Base-by-base conservation (phyloP, 2,329 filamentous ascomycete species). In the Fusarium phyllophilum region DNA sequence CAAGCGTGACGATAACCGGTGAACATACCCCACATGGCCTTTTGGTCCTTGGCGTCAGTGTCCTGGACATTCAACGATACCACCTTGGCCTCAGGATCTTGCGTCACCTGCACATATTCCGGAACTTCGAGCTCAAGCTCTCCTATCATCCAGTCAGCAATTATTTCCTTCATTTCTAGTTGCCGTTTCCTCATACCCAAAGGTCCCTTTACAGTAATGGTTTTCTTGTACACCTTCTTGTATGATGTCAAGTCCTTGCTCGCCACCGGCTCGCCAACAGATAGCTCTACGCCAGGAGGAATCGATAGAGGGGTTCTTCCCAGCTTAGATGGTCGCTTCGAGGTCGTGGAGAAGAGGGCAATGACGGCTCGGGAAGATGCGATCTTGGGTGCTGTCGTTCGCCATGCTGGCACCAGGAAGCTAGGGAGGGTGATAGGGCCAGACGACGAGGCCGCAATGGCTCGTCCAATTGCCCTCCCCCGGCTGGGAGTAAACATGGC, bases 21-120 rank as follows among this genome's bases (percentile, higher is more conserved):
- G 39, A 65, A 82, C 83, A 61, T 77, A 97, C 96, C 96, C 96
- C 96, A 98, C 95, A 98, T 98, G 83, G 93, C 93, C 81, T 92
- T 92, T 84, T 98, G 96, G 72, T 93, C 87, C 84, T 91, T 92
- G 60, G 90, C 83, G 24, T 90, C 85, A 24, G 86, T 83, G 82
- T 98, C 89, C 79, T 91, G 83, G 17, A 99, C 90, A 62, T 86
- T 90, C 74, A 99, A 84, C 38, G 87, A 87, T 17, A 92, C 90
- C 79, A 91, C 93, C 75, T 88, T 86, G 34, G 87, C 84, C 57
- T 87, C 87, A 26, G 85, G 81, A 79, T 97, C 92, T 74, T 93
- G 89, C 64, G 90, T 85, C 70, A 98, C 86, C 41, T 86, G 89
- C 64, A 98, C 85, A 81, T 93, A 99, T 4, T 91, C 86, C 4